Base-by-base conservation (phyloP, 2,329 filamentous ascomycete genomes). In the Alternaria brassicae region DNA sequence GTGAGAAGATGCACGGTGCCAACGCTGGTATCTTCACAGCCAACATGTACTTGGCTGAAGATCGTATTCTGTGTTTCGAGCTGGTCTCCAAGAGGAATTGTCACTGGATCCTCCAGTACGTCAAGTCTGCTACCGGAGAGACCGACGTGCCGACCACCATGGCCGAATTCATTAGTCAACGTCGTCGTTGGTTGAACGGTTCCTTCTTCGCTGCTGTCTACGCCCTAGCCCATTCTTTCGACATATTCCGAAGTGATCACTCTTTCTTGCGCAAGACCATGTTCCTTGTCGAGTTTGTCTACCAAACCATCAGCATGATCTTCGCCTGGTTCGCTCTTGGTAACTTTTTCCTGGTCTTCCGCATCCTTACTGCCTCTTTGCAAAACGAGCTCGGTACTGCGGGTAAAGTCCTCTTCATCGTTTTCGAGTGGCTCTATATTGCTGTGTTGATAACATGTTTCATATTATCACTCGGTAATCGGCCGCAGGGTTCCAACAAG, bases 341-440 rank as follows among this genome's bases (percentile, higher is more conserved):
- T 74, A 99, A 99, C 81, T 99, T 99, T 85, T 99, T 98, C 86
- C 82, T 99, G 74, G 94, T 99, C 69, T 99, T 99, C 83, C 93
- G 93, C 78, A 98, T 99, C 75, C 83, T 99, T 65, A 98, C 94
- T 1, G 90, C 88, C 10, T 97, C 93, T 72, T 83, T 99, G 66
- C 90, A 92, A 44, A 84, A 86, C 25, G 84, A 97, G 25, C 85
- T 97, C 2, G 92, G 93, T 48, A 88, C 85, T 4, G 87, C 87
- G 9, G 95, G 95, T 53, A 87, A 87, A 37, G 88, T 97, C 58
- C 83, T 99, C 2, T 91, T 93, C 54, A 89, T 98, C 27, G 85
- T 97, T 10, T 98, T 99, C 72, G 92, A 96, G 80, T 99, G 94
- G 93, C 84, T 97, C 4, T 99, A 99, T 76, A 91, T 96, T 44